Evolutionary conservation across 306 rosid species (phyloP), one percentile per base, ranked within the genome.

Genomic region (Vigna unguiculata): DNA sequence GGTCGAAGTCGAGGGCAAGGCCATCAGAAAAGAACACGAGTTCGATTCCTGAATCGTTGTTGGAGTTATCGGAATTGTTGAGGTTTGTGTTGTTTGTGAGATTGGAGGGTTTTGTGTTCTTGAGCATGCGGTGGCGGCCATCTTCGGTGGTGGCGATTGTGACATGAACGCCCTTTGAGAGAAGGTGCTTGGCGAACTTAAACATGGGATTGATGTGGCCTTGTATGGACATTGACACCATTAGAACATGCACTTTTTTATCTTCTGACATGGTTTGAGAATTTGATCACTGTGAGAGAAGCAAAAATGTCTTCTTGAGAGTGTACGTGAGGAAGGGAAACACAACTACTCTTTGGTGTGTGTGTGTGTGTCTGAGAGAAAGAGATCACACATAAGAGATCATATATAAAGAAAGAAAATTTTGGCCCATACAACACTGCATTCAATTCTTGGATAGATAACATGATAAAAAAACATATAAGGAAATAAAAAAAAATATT

Each of bases 121-220:
- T 87, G 22, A 57, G 60, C 76, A 86, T 34, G 71, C 70, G 73
- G 57, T 36, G 6, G 22, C 86, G 78, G 11, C 81, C 81, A 0
- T 80, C 48, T 43, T 86, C 85, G 4, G 81, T 82, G 20, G 80
- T 81, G 74, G 85, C 90, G 0, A 87, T 76, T 25, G 87, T 86
- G 58, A 86, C 86, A 9, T 64, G 79, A 24, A 86, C 74, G 14
- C 90, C 91, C 52, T 70, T 87, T 17, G 85, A 75, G 16, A 72
- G 22, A 1, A 87, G 88, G 61, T 49, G 69, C 6, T 75, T 84
- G 6, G 91, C 87, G 5, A 87, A 65, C 22, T 76, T 84, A 9
- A 87, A 75, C 86, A 87, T 75, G 12, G 91, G 94, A 25, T 87
- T 90, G 2, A 87, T 32, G 40, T 90, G 90, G n/a, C 89, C 94